These are phyloP conservation scores for Colletotrichum liriopes DNA, from an alignment of 2,329 filamentous ascomycete species.

Conservation along the genomic window DNA sequence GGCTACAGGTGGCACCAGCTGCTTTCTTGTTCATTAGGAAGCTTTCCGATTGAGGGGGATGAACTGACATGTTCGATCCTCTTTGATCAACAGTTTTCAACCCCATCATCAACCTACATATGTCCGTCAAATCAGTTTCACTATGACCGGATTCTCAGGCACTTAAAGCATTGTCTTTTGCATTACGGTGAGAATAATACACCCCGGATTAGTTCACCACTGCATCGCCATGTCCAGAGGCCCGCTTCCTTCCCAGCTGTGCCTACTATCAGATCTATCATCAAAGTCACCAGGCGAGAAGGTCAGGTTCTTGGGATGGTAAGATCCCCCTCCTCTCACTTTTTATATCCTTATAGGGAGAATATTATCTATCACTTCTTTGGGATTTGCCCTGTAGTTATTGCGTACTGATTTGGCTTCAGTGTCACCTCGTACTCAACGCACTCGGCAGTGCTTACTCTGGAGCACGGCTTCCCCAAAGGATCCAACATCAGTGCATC, in stretches of 20 bases:
- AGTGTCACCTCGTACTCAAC: slow-evolving; percentile 69
- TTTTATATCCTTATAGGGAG: slow-evolving; percentile 15
- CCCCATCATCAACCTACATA: background rate
- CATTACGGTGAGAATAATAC: background rate
- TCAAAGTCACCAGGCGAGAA: slow-evolving; percentile 75
- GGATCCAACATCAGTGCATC: slow-evolving; percentile 63
- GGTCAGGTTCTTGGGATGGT: slow-evolving; percentile 95
- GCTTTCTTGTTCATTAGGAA: background rate
- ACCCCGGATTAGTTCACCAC: background rate
- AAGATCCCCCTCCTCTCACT: slow-evolving; percentile 45
- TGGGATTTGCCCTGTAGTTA: background rate
- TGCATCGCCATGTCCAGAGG: slow-evolving; percentile 64
- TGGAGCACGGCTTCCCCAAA: slow-evolving; percentile 78
- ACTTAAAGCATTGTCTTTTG: background rate
- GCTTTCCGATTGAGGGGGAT: background rate
- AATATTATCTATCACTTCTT: background rate
- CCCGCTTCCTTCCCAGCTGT: slow-evolving; percentile 75
- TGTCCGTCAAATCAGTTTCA: background rate
- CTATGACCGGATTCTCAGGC: background rate
- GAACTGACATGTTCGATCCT: background rate
- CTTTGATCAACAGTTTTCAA: background rate
- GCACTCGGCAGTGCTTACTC: slow-evolving; percentile 71
- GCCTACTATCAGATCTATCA: slow-evolving; percentile 76
- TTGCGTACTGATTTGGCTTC: slow-evolving; percentile 46
- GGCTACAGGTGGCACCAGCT: background rate